Conservation (phyloP, 2,329 filamentous ascomycete species). For the Fusarium agapanthi region DNA sequence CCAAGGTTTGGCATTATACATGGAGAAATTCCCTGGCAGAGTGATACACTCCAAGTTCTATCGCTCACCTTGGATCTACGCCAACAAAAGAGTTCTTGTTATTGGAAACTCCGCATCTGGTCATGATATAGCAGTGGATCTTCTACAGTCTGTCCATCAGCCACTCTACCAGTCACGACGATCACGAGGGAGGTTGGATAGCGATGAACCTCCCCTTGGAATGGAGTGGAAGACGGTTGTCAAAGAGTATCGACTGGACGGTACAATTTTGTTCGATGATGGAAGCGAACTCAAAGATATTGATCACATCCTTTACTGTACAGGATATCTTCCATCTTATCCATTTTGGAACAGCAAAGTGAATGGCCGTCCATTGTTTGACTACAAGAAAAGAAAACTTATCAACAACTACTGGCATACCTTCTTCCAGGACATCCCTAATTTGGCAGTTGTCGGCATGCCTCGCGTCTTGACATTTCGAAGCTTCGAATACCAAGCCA, state of each 20-base stretch:
- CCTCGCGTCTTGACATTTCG: conserved; percentile 62
- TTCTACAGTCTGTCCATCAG: conserved; percentile 47
- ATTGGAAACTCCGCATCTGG: conserved; percentile 58
- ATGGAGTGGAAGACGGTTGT: conserved; percentile 65
- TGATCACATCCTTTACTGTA: conserved; percentile 54
- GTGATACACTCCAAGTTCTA: conserved; percentile 58
- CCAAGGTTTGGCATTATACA: conserved; percentile 53
- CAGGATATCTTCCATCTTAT: conserved; percentile 54
- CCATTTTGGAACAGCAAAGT: conserved; percentile 58
- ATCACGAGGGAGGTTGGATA: conserved; percentile 60
- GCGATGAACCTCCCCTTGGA: conserved; percentile 54
- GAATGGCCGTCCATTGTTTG: conserved; percentile 59
- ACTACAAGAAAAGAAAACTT: conserved; percentile 57
- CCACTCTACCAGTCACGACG: conserved; percentile 63
- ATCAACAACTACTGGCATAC: conserved; percentile 60
- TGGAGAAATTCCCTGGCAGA: conserved; percentile 49
- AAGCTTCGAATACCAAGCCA: conserved; percentile 65
- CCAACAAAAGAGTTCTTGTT: conserved; percentile 48
- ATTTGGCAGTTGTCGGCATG: conserved; percentile 61
- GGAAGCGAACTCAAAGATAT: conserved; percentile 47
- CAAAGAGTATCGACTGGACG: conserved; percentile 51
- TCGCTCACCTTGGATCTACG: conserved; percentile 49
- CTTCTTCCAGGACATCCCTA: conserved; percentile 58
- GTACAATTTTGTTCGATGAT: conserved; percentile 55
- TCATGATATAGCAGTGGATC: conserved; percentile 50